Evolutionary conservation across 2,329 filamentous ascomycete genomes (phyloP).

Genomic region (Stylonectria norvegica): DNA sequence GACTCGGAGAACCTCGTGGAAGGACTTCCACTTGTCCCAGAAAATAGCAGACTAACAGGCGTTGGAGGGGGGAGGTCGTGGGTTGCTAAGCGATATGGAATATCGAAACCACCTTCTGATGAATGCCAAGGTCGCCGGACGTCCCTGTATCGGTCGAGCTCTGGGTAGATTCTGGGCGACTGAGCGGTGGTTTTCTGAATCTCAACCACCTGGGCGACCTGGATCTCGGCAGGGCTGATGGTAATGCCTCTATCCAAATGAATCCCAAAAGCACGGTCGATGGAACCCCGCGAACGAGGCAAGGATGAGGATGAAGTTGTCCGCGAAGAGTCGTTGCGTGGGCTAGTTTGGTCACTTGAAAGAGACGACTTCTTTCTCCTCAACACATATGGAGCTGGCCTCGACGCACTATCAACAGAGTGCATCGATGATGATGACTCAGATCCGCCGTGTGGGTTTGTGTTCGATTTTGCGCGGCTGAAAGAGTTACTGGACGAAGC

Average conservation of each 20-base stretch:
- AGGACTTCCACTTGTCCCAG: constrained; percentile 64
- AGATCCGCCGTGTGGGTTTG: constrained; percentile 32
- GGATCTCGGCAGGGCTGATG: constrained; percentile 44
- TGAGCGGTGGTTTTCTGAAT: constrained; percentile 35
- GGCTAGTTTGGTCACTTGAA: constrained; percentile 35
- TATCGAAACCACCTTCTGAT: constrained; percentile 39
- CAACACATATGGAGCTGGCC: constrained; percentile 41
- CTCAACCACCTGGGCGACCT: constrained; percentile 41
- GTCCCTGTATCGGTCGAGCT: constrained; percentile 59
- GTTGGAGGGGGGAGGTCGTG: constrained; percentile 65
- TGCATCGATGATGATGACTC: constrained; percentile 34
- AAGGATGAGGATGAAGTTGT: constrained; percentile 44
- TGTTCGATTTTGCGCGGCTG: constrained; percentile 31
- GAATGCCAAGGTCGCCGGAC: constrained; percentile 37
- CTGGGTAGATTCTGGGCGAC: constrained; percentile 52
- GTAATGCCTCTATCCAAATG: constrained; percentile 42
- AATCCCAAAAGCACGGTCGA: constrained; percentile 33
- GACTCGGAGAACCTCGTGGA: constrained; percentile 75
- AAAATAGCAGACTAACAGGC: constrained; percentile 53
- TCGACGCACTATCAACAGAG: constrained; percentile 31
- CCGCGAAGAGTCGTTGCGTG: constrained; percentile 35
- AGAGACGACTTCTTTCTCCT: constrained; percentile 50
- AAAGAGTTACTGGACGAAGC: constrained; percentile 35
- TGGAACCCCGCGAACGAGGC: constrained; percentile 35
- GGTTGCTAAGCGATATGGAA: constrained; percentile 57